Evolutionary conservation across 495 filamentous ascomycete species (phyloP), one percentile per base, ranked within the genome.

Genomic region (Annulohypoxylon nitens): DNA sequence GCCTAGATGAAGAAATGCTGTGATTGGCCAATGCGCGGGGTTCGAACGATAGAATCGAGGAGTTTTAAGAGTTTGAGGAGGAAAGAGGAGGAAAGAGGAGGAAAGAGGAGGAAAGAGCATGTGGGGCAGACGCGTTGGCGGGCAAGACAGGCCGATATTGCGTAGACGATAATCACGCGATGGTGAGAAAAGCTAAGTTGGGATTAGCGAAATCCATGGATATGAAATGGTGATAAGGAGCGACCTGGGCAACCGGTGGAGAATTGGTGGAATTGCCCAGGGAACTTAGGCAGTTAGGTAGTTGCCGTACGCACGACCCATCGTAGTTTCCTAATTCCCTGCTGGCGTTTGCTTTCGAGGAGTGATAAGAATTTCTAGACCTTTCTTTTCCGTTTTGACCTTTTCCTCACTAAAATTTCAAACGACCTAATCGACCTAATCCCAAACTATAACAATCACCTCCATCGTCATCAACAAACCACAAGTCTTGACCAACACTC

Each of bases 111-210:
- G 54, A 64, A 69, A 64, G 8, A 55, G 53, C 47, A 64, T 25
- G 61, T 61, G 54, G 60, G 43, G 23, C 37, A 16, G 39, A 73
- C 70, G 65, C 65, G 70, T 50, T 60, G 8, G 41, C 53, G 41
- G 54, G 43, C 25, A 43, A 47, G 58, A 73, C 64, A 60, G 47
- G 55, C 25, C 45, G 58, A 73, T 60, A 60, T 39, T 30, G 10
- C 47, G 69, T 60, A 54, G 47, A 55, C 61, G 55, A 69, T 26
- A 65, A 73, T 73, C 71, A 73, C 65, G 65, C 71, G 71, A 73
- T 73, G 26, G 41, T 30, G 41, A 73, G 16, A 50, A 64, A 23
- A 36, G 37, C 65, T 61, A 47, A 64, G 64, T 64, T 73, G 7
- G 64, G 65, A 67, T 57, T 73, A 73, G 61, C 53, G 61, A 69